These are phyloP conservation scores for Starmerella floris DNA, from an alignment of 805 yeast genomes.

Conservation along the genomic window DNA sequence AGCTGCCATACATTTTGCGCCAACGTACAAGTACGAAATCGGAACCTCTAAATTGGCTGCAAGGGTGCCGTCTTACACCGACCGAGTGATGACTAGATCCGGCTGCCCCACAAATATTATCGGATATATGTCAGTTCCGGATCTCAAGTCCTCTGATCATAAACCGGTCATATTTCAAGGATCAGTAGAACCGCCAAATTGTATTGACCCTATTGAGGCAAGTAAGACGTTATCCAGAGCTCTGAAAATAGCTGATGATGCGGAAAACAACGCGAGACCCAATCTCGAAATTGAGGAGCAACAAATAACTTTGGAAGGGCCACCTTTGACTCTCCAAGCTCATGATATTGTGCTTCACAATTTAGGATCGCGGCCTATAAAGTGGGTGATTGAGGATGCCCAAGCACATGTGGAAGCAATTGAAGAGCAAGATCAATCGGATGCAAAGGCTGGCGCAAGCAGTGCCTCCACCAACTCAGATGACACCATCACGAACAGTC, in stretches of 20 bases:
- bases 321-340: conserved; percentile 18
- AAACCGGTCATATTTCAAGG: conserved; percentile 38
- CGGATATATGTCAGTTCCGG: conserved; percentile 20
- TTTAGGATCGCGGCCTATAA: conserved; percentile 14
- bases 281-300: conserved; percentile 30
- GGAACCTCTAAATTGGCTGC: conserved; percentile 22
- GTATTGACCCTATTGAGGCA: conserved; percentile 31
- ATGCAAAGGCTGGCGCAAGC: not conserved
- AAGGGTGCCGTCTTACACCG: conserved; percentile 48
- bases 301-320: conserved; percentile 24
- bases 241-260: conserved; percentile 32
- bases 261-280: conserved; percentile 35
- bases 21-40: conserved; percentile 38
- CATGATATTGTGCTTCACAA: conserved; percentile 6
- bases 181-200: conserved; percentile 22
- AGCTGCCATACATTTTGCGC: conserved; percentile 36
- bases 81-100: conserved; percentile 36
- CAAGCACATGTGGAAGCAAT: conserved; percentile 1
- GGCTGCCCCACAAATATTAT: conserved; percentile 12
- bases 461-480: not conserved
- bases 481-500: not conserved
- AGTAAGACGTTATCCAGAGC: conserved; percentile 29
- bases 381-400: conserved; percentile 12
- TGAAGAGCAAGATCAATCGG: not conserved
- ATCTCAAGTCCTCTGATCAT: conserved; percentile 38